Conservation (phyloP, 2,329 filamentous ascomycete species). For the Botrytis deweyae region DNA sequence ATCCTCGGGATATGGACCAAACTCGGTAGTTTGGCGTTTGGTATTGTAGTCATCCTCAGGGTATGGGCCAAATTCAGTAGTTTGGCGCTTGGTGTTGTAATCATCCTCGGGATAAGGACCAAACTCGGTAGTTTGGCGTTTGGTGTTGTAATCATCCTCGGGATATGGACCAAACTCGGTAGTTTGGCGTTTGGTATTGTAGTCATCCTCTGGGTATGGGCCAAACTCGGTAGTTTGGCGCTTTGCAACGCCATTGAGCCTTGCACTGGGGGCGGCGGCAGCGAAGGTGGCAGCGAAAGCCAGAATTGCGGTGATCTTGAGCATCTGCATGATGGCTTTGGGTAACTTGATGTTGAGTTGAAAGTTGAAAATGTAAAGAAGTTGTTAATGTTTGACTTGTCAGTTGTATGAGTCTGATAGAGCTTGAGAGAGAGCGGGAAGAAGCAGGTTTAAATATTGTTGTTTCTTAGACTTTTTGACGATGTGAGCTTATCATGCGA, state of each 20-base stretch:
- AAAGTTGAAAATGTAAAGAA: not conserved
- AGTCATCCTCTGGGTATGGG: too few relatives aligned
- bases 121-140: too few relatives aligned
- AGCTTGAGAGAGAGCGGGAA: not conserved
- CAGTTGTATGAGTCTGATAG: not conserved
- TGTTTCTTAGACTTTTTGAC: not conserved
- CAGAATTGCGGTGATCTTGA: not conserved
- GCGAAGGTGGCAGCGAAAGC: not conserved
- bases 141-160: too few relatives aligned
- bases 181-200: too few relatives aligned
- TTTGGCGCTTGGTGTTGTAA: too few relatives aligned
- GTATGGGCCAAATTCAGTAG: too few relatives aligned
- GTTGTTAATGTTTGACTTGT: not conserved
- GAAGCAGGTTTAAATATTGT: not conserved
- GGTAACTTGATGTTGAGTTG: not conserved
- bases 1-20: too few relatives aligned
- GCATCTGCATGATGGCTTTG: not conserved
- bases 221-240: too few relatives aligned
- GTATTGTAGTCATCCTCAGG: too few relatives aligned
- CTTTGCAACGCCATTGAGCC: not conserved
- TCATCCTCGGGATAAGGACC: too few relatives aligned
- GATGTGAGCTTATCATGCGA: not conserved
- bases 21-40: too few relatives aligned
- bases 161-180: too few relatives aligned
- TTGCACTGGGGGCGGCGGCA: not conserved